Base-by-base conservation (phyloP, 78 protist species). In the Dictyostelium intermedium region DNA sequence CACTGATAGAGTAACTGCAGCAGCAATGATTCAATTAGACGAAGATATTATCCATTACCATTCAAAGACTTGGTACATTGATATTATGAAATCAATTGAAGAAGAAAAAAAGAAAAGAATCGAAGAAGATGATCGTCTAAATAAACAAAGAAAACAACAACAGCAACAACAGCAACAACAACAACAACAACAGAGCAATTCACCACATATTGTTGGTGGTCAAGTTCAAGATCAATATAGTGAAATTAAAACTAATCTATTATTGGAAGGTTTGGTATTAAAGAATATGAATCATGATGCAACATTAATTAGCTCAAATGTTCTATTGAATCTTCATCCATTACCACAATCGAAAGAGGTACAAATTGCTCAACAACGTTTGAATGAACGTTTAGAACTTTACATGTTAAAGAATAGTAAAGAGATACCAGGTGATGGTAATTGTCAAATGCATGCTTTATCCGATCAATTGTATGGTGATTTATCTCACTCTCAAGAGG, bases 351-450 rank as follows among this genome's bases (percentile, higher is more conserved):
- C 94, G 2, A 77, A 89, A 35, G 84, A 74, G n/a, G 94, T 83
- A 0, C 82, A 89, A 50, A 50, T 70, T 20, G 94, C 94, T 20
- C 56, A 89, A 70, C 47, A 80, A 81, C 72, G 94, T 37, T 50
- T 89, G 18, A 70, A 50, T 50, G 94, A 89, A 18, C 78, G 94
- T 66, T 45, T 89, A 10, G 87, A 89, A 18, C 73, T 89, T 9
- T 89, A 89, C 70, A 63, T 80, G 82, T n/a, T 85, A n/a, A 87
- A 87, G 79, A 89, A 89, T 45, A 89, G 87, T 32, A 89, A 89
- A 30, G 94, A 80, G 53, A 89, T 89, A 30, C 94, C 94, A 47
- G 94, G 94, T 30, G 94, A 89, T 80, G 94, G 94, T 16, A 89
- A 89, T 69, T 89, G 94, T 50, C 94, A 89, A 69, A 74, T 89